A percentile compares a stretch with the other conserved stretches of the same genome.
Conservation (phyloP, 306 rosid genomes). For the Rosa chinensis region DNA sequence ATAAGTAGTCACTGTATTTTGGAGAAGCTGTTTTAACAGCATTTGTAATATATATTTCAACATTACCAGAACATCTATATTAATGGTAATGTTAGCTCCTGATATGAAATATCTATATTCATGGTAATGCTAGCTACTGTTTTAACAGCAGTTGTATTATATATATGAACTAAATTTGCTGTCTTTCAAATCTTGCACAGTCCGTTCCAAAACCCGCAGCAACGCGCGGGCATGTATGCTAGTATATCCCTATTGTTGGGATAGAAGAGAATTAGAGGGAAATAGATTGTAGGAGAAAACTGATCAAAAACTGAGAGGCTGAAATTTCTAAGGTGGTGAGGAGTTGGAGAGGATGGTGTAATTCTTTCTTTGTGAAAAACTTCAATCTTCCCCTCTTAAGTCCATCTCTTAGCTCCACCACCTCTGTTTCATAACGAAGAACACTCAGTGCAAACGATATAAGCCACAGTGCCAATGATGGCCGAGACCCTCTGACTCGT, state of each 20-base stretch:
- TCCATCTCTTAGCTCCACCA: background rate
- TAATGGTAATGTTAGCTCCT: too few species aligned
- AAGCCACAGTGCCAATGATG: background rate
- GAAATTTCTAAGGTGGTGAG: background rate
- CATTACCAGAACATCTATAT: too few species aligned
- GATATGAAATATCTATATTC: too few species aligned
- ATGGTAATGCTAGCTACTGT: too few species aligned
- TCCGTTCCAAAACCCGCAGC: too few species aligned
- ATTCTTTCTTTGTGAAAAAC: constrained; percentile 11
- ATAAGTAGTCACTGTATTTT: too few species aligned
- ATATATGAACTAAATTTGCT: too few species aligned
- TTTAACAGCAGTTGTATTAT: too few species aligned
- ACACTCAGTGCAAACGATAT: background rate
- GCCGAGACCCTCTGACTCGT: background rate
- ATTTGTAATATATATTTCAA: too few species aligned
- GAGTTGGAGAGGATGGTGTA: constrained; percentile 9
- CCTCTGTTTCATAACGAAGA: background rate
- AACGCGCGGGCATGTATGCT: too few species aligned
- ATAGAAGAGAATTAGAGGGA: constrained; percentile 1
- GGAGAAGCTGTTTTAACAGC: too few species aligned
- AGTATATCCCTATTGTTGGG: background rate
- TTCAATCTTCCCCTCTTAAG: background rate
- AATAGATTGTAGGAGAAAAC: background rate
- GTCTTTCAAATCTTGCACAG: too few species aligned
- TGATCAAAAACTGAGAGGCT: background rate